Evolutionary conservation across 441 rosid species (phyloP).

Genomic region (Bocquillonia castaneifolia): DNA sequence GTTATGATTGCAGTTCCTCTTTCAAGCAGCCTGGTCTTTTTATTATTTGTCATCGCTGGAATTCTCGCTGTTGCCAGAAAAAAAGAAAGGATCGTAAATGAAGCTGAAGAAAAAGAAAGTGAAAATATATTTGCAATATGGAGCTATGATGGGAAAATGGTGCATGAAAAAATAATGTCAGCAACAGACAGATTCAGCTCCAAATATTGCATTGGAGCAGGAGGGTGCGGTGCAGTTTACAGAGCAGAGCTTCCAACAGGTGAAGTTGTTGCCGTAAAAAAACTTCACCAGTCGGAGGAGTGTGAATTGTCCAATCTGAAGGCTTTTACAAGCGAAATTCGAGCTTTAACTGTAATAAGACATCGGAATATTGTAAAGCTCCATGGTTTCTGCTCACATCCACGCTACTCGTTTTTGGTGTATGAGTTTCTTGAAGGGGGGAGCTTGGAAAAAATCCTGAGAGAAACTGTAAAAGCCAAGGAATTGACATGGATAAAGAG

Average conservation of each 20-base stretch:
- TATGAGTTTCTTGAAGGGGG: too few relatives aligned
- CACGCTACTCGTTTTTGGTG: conserved; percentile 24
- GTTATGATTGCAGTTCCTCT: too few relatives aligned
- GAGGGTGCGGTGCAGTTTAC: conserved; percentile 29
- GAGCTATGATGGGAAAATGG: conserved; percentile 28
- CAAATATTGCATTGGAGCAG: conserved; percentile 31
- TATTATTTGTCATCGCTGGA: too few relatives aligned
- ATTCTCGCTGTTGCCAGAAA: too few relatives aligned
- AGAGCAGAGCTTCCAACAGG: conserved; percentile 24
- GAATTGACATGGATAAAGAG: too few relatives aligned
- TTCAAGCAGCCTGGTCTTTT: too few relatives aligned
- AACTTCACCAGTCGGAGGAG: neutral
- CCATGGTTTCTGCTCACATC: conserved; percentile 32
- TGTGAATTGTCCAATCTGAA: neutral
- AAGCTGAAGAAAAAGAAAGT: too few relatives aligned
- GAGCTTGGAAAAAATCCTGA: too few relatives aligned
- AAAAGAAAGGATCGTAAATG: too few relatives aligned
- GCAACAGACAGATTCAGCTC: too few relatives aligned
- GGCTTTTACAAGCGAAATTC: conserved; percentile 26
- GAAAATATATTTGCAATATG: conserved; percentile 24
- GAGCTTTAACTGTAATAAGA: conserved; percentile 24
- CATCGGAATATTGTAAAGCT: conserved; percentile 39
- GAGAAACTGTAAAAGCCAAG: too few relatives aligned
- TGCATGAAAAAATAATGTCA: conserved; percentile 24
- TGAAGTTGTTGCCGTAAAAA: conserved; percentile 30